These are phyloP conservation scores for Penicillium riverlandense DNA, from an alignment of 495 filamentous ascomycete species.

Conservation along the genomic window DNA sequence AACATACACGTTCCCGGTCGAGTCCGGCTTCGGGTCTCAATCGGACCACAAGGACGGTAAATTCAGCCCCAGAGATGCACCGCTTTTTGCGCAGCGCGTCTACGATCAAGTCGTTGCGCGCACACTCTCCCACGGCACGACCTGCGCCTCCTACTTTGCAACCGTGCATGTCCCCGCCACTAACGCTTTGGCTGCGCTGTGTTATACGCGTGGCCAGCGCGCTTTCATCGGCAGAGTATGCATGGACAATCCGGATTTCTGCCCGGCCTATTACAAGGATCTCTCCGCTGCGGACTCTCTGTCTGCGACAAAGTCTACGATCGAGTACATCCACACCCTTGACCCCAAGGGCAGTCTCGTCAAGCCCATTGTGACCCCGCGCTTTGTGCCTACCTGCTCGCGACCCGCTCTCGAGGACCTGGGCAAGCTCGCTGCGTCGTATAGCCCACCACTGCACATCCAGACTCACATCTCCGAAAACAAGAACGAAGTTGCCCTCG, in stretches of 20 bases:
- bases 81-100: conserved; percentile 42
- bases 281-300: conserved; percentile 48
- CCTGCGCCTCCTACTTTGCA: conserved; percentile 82
- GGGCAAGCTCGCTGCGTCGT: conserved; percentile 53
- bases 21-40: conserved; percentile 52
- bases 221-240: conserved; percentile 82
- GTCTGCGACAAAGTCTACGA: conserved; percentile 48
- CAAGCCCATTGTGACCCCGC: conserved; percentile 77
- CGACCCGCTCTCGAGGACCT: conserved; percentile 50
- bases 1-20: conserved; percentile 90
- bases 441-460: conserved; percentile 51
- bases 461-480: conserved; percentile 96
- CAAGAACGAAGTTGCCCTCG: conserved; percentile 59
- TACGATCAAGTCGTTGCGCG: conserved; percentile 68
- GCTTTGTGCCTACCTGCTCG: conserved; percentile 79
- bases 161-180: conserved; percentile 72
- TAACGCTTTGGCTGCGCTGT: conserved; percentile 77
- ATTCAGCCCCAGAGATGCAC: neutral
- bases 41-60: neutral
- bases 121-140: conserved; percentile 82
- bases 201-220: conserved; percentile 65
- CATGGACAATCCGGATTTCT: conserved; percentile 64
- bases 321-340: conserved; percentile 58
- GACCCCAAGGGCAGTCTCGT: conserved; percentile 59
- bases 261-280: conserved; percentile 72